phyloP scores from a whole-genome alignment of 192 early-diverging fungal species.

The Coemansia sp. region DNA sequence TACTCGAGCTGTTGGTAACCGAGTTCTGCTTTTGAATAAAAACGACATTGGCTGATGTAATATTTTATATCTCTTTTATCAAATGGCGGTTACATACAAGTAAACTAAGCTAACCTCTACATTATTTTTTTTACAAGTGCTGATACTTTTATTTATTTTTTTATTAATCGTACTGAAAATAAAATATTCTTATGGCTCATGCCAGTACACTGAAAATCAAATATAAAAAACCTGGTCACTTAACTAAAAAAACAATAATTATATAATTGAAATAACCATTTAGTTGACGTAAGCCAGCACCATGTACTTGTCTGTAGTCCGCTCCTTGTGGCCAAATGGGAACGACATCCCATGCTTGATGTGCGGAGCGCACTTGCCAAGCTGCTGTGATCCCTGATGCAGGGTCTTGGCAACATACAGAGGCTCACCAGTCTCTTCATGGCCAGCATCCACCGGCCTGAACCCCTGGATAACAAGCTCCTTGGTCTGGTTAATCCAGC shows the following conservation, averaged over 20 bases:
- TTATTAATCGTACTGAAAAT: too few species aligned
- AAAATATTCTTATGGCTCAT: background rate
- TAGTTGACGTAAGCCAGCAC: slow-evolving; percentile 43
- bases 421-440: slow-evolving; percentile 51
- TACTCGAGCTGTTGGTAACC: background rate
- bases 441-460: slow-evolving; percentile 42
- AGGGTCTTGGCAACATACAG: slow-evolving; percentile 55
- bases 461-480: slow-evolving; percentile 40
- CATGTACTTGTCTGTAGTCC: slow-evolving; percentile 45
- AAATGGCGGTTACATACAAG: too few species aligned
- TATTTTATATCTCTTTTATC: too few species aligned
- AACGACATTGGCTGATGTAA: slow-evolving; percentile 3
- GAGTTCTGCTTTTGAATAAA: slow-evolving; percentile 17
- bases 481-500: slow-evolving; percentile 57
- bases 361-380: slow-evolving; percentile 57
- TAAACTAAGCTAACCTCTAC: too few species aligned
- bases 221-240: background rate
- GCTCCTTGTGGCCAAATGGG: slow-evolving; percentile 53
- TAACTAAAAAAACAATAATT: background rate
- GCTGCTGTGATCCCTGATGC: slow-evolving; percentile 54
- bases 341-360: slow-evolving; percentile 56
- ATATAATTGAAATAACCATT: background rate
- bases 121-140: background rate
- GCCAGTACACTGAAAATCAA: too few species aligned
- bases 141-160: too few species aligned